These are phyloP conservation scores for Fusarium fujikuroi DNA, from an alignment of 2,329 filamentous ascomycete genomes.

Conservation along the genomic window DNA sequence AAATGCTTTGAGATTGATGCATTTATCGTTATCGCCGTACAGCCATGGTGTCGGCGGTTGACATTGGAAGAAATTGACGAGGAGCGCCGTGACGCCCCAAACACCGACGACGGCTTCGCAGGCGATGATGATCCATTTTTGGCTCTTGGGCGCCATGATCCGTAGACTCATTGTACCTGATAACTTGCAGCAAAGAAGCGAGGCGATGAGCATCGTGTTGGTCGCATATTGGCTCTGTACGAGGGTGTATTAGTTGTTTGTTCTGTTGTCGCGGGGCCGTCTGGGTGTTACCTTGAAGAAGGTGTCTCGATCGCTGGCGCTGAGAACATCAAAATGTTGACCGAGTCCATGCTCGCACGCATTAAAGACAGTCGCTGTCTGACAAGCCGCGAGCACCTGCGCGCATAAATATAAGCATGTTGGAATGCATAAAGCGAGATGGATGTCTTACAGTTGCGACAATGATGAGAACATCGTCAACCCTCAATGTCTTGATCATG, in stretches of 20 bases:
- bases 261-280: neutral
- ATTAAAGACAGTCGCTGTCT: slow-evolving; percentile 36
- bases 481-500: slow-evolving; percentile 44
- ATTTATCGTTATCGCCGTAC: slow-evolving; percentile 37
- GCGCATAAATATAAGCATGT: neutral
- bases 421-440: neutral
- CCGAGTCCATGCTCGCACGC: slow-evolving; percentile 42
- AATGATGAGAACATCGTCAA: slow-evolving; percentile 43
- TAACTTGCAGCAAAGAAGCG: slow-evolving; percentile 42
- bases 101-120: slow-evolving; percentile 33
- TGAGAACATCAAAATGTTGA: slow-evolving; percentile 30
- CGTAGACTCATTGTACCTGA: slow-evolving; percentile 42
- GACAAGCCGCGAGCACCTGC: slow-evolving; percentile 35
- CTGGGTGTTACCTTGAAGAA: slow-evolving; percentile 42
- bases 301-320: slow-evolving; percentile 8
- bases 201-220: slow-evolving; percentile 42
- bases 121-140: slow-evolving; percentile 33
- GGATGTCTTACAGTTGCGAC: slow-evolving; percentile 36
- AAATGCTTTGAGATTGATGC: slow-evolving; percentile 37
- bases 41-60: slow-evolving; percentile 43
- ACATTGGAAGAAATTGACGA: slow-evolving; percentile 45
- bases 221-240: slow-evolving; percentile 43
- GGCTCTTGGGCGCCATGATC: slow-evolving; percentile 39
- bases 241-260: slow-evolving; percentile 15
- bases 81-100: slow-evolving; percentile 41